Base-by-base conservation (phyloP, 2,329 filamentous ascomycete species). In the Cladosporium cucumerinum region DNA sequence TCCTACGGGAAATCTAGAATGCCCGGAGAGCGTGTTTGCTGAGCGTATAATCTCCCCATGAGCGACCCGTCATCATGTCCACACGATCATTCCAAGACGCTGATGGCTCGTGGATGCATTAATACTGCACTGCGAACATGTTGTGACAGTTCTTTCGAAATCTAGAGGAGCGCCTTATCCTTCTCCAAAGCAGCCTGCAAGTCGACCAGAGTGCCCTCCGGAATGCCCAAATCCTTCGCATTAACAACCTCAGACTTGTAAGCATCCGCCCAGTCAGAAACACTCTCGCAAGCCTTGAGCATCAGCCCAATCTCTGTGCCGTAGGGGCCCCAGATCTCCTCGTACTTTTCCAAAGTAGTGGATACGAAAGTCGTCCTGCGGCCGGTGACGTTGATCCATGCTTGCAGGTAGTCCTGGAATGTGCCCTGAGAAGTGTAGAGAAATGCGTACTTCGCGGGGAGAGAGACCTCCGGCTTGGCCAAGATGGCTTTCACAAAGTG, bases 371-470 rank as follows among this genome's bases (percentile, higher is more conserved):
- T 61, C 16, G 59, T 46, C 14, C 58, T 55, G 25, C 61, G 61
- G 11, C 66, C 64, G n/a, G 60, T 64, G 23, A 67, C 61, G 52
- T 66, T 55, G 30, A 55, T 59, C 60, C 60, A 67, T 23, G 49
- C 26, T 32, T 57, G 54, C 28, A 66, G 39, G 63, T 65, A 49
- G 25, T 67, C 36, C 21, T 61, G 25, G 14, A 64, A 52, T 12
- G 66, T 57, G n/a, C 65, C 26, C 34, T 60, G 51, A 7, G 63
- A 61, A 16, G 66, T 64, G 59, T 67, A 57, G 14, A 63, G 57
- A 34, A 54, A 57, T 7, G 54, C 55, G 64, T 63, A 65, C 32
- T 64, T 66, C 30, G 43, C 66, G 2, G 62, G 65, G 6, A 63
- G 60, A 26, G 63, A 61, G 18, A 60, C 23, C 10, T 49, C 63